phyloP scores from a whole-genome alignment of 768 basidiomycete species.

The Hericium coralloides region DNA sequence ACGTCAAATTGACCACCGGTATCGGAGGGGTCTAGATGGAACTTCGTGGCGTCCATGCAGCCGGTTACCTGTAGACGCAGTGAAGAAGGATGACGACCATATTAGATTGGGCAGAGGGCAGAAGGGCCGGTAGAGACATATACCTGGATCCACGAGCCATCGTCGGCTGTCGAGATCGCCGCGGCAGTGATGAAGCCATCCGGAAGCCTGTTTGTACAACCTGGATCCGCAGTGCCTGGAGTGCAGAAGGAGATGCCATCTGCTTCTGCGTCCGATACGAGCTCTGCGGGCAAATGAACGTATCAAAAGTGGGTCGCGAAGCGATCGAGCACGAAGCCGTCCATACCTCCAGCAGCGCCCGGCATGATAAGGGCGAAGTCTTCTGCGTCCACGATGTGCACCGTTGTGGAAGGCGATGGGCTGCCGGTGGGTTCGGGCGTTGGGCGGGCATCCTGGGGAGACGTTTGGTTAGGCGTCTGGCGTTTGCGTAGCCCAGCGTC shows the following conservation, averaged over 20 bases:
- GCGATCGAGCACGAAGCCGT: background rate
- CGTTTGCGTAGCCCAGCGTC: background rate
- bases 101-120: background rate
- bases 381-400: constrained; percentile 22
- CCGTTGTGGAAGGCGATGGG: constrained; percentile 25
- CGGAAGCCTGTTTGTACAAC: constrained; percentile 23
- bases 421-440: constrained; percentile 33
- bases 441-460: constrained; percentile 18
- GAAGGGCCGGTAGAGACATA: background rate
- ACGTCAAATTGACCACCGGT: constrained; percentile 42
- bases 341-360: constrained; percentile 23
- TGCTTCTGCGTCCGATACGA: constrained; percentile 30
- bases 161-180: constrained; percentile 22
- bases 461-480: background rate
- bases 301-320: background rate
- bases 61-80: constrained; percentile 27
- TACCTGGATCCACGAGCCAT: constrained; percentile 33
- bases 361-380: constrained; percentile 31
- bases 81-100: background rate
- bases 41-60: constrained; percentile 28
- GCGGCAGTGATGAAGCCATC: constrained; percentile 31
- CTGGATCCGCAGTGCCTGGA: constrained; percentile 15
- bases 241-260: constrained; percentile 31
- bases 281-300: constrained; percentile 17
- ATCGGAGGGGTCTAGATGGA: constrained; percentile 23